Base-by-base conservation (phyloP, 2,329 filamentous ascomycete genomes). In the Sclerotinia borealis region DNA sequence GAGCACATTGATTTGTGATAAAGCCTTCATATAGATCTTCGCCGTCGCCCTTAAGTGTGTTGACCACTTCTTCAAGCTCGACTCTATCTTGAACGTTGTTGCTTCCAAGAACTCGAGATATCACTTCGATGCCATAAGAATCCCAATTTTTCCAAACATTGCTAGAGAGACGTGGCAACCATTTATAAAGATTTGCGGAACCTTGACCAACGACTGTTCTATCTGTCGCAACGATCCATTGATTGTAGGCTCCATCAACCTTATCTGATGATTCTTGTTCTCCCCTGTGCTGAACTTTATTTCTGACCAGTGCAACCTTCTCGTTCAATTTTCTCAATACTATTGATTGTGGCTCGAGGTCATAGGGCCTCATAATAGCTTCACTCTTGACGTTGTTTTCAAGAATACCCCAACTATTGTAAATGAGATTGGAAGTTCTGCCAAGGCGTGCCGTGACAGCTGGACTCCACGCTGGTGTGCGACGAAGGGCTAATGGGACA, bases 1-100 rank as follows among this genome's bases (percentile, higher is more conserved):
- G 55, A 19, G 66, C 67, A 34, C 70, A 71, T 64, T 71, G 69
- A 47, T 71, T 71, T 17, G 68, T 71, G 34, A 70, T 67, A 36
- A 72, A 72, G 13, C 65, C 59, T 17, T 64, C 64, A 41, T 66
- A 63, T 9, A 48, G 37, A 15, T 66, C 55, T 7, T 61, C 29
- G 0, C 55, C 45, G 4, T 27, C 37, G 13, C 61, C 67, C 27
- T 58, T 64, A 19, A 66, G 51, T 9, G 58, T 59, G 11, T 65
- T 39, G 15, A 69, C 25, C 4, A 70, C 64, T 19, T 66, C 11
- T 10, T 15, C 22, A 37, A 72, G 66, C 34, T 68, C 59, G 1
- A n/a, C 6, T 13, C 58, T 65, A 17, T 64, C 59, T 41, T 37
- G 27, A 4, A 15, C 4, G 1, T 34, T 15, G 19, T 54, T 56